A percentile compares a stretch with the other conserved stretches of the same genome.
phyloP scores from a whole-genome alignment of 2,329 filamentous ascomycete species.

The Colletotrichum brevisporum region DNA sequence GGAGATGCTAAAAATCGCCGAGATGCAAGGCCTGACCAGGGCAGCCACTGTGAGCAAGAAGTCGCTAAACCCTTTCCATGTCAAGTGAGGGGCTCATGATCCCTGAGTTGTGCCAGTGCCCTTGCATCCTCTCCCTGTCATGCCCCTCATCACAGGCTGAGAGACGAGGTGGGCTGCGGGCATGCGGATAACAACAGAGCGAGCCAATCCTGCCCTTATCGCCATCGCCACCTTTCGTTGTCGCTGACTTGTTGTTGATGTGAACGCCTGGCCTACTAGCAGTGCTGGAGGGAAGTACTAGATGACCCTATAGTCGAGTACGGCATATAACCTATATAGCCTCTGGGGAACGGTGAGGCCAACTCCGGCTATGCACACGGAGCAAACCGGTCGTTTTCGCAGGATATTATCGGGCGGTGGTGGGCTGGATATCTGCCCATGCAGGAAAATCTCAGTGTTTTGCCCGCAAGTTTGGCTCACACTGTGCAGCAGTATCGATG shows the following conservation, averaged over 20 bases:
- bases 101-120: constrained; percentile 24
- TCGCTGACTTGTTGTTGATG: background rate
- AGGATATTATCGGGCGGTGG: too few relatives aligned
- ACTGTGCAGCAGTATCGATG: constrained; percentile 27
- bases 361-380: too few relatives aligned
- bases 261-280: background rate
- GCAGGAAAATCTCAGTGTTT: constrained; percentile 1
- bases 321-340: too few relatives aligned
- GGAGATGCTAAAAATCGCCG: constrained; percentile 40
- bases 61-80: constrained; percentile 34
- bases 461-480: constrained; percentile 20
- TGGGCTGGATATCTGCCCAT: background rate
- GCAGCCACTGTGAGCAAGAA: background rate
- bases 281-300: background rate
- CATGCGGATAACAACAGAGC: background rate
- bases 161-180: background rate
- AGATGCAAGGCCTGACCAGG: constrained; percentile 8
- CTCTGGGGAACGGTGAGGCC: too few relatives aligned
- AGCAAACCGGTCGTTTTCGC: too few relatives aligned
- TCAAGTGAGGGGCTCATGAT: constrained; percentile 19
- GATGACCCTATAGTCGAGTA: too few relatives aligned
- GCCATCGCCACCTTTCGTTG: background rate
- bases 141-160: constrained; percentile 36
- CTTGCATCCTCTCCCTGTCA: constrained; percentile 38
- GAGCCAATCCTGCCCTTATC: background rate